Evolutionary conservation across 2,329 filamentous ascomycete species (phyloP), one percentile per base, ranked within the genome.

Genomic region (Drechmeria coniospora): DNA sequence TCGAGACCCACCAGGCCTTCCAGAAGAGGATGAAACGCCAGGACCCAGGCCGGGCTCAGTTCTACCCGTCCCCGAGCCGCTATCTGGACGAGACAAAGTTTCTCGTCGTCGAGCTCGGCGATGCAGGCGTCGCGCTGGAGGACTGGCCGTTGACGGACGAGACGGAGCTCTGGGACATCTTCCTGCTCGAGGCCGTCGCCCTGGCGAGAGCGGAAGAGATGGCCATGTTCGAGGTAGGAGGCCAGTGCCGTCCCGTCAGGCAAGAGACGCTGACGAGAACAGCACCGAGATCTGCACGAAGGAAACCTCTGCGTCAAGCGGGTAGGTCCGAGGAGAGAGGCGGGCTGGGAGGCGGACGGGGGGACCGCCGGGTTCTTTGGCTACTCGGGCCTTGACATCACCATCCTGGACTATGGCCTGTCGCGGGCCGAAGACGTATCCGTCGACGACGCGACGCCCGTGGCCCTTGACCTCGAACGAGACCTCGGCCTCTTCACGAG

Each of bases 271-370:
- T 43, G 30, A 43, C 29, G 6, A 3, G 6, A 3, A 5, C 34
- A 74, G 68, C 72, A 77, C 39, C 66, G 72, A 5, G 72, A 77
- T 39, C 54, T 77, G 4, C 72, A 77, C 38, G 71, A 77, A 36
- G 71, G 71, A 4, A 76, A 77, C 36, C 47, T 77, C 11, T 76
- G 72, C 35, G 58, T 76, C 26, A 57, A 61, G 4, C 59, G 57
- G 28, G 48, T 53, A 1, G 43, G 51, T 3, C 39, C 54, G 3
- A 41, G 56, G 1, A 41, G 41, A 7, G 39, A 49, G 2, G 47
- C 45, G 19, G 44, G 46, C 4, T 36, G 47, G 23, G 39, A 49
- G 2, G 47, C 45, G 19, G 44, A 46, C 4, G 36, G 47, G 23
- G 40, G 40, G 10, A 43, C 48, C 3, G 36, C 29, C 0, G 49